A percentile compares a stretch with the other conserved stretches of the same genome.
phyloP scores from a whole-genome alignment of 208 protist species.

The Acanthamoeba quina region DNA sequence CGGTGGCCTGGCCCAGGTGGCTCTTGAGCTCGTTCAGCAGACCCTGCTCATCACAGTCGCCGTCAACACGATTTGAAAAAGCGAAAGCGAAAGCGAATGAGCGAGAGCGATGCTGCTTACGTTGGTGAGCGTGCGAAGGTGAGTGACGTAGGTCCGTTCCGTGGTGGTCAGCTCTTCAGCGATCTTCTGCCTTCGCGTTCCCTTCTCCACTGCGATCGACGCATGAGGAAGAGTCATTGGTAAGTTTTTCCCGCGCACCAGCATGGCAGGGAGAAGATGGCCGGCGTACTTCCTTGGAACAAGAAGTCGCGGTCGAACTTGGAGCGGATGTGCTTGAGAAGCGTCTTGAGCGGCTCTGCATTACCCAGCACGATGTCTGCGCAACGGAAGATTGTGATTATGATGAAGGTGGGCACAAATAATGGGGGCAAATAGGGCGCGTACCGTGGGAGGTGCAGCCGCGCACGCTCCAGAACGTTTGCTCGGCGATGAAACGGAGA shows the following conservation, averaged over 20 bases:
- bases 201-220: slow-evolving; percentile 24
- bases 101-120: background rate
- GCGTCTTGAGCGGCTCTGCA: slow-evolving; percentile 27
- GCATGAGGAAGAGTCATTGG: background rate
- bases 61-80: slow-evolving; percentile 34
- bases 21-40: background rate
- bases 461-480: slow-evolving; percentile 39
- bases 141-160: slow-evolving; percentile 71
- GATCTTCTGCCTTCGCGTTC: slow-evolving; percentile 74
- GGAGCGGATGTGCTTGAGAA: slow-evolving; percentile 57
- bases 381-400: background rate
- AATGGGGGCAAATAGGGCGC: slow-evolving; percentile 50
- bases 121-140: background rate
- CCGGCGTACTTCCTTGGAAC: slow-evolving; percentile 47
- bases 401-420: slow-evolving; percentile 48
- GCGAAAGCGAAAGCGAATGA: slow-evolving; percentile 20
- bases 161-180: slow-evolving; percentile 77
- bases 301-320: slow-evolving; percentile 66
- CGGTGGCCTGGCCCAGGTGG: background rate
- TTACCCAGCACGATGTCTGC: slow-evolving; percentile 30
- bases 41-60: background rate
- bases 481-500: slow-evolving; percentile 75
- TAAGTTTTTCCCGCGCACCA: too few relatives aligned
- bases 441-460: slow-evolving; percentile 72
- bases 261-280: too few relatives aligned